Percentiles rank a stretch among this genome's conserved stretches.
phyloP scores from a whole-genome alignment of 805 yeast species.

The Metschnikowia lochheadii region DNA sequence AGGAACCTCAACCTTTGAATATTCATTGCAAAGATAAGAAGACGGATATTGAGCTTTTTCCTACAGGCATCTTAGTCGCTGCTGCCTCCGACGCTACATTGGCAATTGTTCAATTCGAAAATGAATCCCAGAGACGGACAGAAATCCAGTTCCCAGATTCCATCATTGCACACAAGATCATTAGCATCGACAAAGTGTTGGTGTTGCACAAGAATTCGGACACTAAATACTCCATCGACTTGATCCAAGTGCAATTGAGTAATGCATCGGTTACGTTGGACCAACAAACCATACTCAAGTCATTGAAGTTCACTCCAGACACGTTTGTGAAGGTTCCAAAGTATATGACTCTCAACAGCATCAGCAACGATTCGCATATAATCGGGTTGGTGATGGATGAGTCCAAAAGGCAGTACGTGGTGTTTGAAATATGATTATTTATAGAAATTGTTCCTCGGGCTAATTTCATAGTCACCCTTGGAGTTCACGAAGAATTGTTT shows the following conservation, averaged over 20 bases:
- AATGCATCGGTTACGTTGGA: background rate
- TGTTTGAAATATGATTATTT: slow-evolving; percentile 35
- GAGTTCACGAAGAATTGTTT: slow-evolving; percentile 28
- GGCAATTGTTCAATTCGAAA: slow-evolving; percentile 1
- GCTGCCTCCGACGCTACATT: slow-evolving; percentile 3
- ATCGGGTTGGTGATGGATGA: slow-evolving; percentile 41
- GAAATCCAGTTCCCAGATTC: background rate
- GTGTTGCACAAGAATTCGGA: slow-evolving; percentile 5
- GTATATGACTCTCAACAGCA: slow-evolving; percentile 28
- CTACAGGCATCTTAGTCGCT: background rate
- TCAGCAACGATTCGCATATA: slow-evolving; percentile 12
- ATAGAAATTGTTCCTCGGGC: slow-evolving; percentile 26
- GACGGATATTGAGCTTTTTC: slow-evolving; percentile 2
- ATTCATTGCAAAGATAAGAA: slow-evolving; percentile 4
- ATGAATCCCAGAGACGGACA: background rate
- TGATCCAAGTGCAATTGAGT: background rate
- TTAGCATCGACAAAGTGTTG: slow-evolving; percentile 6
- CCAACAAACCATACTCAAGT: slow-evolving; percentile 13
- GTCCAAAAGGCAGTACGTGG: slow-evolving; percentile 35
- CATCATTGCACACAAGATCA: slow-evolving; percentile 9
- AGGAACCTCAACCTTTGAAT: slow-evolving; percentile 10
- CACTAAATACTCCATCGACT: background rate
- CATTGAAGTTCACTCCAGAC: slow-evolving; percentile 6
- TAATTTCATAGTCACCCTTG: slow-evolving; percentile 17
- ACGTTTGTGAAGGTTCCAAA: slow-evolving; percentile 23